Percentiles rank a stretch among this genome's conserved stretches.
Evolutionary conservation across 768 basidiomycete species (phyloP).

Genomic region (Boletales sp.): DNA sequence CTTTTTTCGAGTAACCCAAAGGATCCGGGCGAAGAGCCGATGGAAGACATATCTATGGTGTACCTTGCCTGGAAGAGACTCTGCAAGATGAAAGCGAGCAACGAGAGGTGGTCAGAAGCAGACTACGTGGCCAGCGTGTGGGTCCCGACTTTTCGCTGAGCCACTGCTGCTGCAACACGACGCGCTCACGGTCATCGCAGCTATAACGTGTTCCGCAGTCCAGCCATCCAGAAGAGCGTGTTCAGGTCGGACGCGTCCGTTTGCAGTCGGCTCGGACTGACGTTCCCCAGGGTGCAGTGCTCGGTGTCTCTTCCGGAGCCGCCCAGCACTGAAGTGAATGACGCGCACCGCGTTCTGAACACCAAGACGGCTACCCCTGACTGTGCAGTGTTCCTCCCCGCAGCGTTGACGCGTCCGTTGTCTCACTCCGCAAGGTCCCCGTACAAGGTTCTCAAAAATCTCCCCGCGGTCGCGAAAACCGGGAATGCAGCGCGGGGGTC

Average conservation of each 20-base stretch:
- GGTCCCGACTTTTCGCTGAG: conserved; percentile 12
- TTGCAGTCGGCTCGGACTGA: background rate
- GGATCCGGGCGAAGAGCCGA: conserved; percentile 20
- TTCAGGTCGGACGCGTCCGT: conserved; percentile 34
- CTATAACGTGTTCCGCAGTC: conserved; percentile 47
- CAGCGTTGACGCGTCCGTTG: conserved; percentile 35
- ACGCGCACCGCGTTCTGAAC: conserved; percentile 37
- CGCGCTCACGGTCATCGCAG: conserved; percentile 20
- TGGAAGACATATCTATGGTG: conserved; percentile 39
- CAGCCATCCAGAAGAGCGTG: conserved; percentile 39
- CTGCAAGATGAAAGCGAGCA: conserved; percentile 39
- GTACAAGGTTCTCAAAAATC: conserved; percentile 45
- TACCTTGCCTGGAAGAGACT: conserved; percentile 45
- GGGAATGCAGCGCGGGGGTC: conserved; percentile 39
- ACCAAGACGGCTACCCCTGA: conserved; percentile 49
- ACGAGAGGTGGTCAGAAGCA: conserved; percentile 50
- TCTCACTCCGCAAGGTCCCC: conserved; percentile 43
- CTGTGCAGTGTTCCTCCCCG: conserved; percentile 45
- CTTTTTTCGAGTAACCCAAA: conserved; percentile 36
- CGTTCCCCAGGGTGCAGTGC: conserved; percentile 41
- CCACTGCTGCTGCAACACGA: background rate
- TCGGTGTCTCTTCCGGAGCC: conserved; percentile 48
- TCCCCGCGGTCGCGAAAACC: conserved; percentile 32
- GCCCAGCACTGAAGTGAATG: conserved; percentile 23
- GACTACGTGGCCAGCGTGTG: conserved; percentile 56